Evolutionary conservation across 306 rosid species (phyloP).

Genomic region (Pterocarpus macrocarpus): DNA sequence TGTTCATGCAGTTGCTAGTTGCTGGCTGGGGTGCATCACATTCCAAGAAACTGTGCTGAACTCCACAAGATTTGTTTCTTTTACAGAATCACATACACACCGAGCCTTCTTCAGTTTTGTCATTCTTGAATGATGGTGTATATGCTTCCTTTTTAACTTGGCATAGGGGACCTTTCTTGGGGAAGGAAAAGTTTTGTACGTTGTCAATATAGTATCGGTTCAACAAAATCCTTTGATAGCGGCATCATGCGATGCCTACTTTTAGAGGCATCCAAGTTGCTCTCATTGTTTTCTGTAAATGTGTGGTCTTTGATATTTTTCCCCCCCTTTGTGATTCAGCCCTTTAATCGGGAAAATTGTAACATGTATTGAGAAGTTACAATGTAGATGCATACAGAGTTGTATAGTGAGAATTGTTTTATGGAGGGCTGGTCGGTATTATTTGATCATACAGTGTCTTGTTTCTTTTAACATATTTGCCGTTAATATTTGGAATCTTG

Average conservation of each 20-base stretch:
- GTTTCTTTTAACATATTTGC: background rate
- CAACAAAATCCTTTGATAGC: slow-evolving; percentile 33
- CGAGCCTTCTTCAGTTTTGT: slow-evolving; percentile 61
- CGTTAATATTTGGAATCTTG: background rate
- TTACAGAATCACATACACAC: slow-evolving; percentile 70
- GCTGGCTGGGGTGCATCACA: slow-evolving; percentile 39
- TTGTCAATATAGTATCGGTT: slow-evolving; percentile 49
- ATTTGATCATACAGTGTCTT: background rate
- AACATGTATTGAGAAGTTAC: slow-evolving; percentile 62
- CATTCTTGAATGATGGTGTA: slow-evolving; percentile 65
- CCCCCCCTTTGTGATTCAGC: background rate
- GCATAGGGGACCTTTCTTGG: slow-evolving; percentile 57
- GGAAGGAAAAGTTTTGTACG: slow-evolving; percentile 48
- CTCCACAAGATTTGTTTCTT: slow-evolving; percentile 9
- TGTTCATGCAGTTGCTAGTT: slow-evolving; percentile 58
- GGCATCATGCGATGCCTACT: slow-evolving; percentile 64
- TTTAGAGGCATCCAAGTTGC: slow-evolving; percentile 67
- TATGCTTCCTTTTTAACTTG: slow-evolving; percentile 57
- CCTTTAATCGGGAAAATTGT: slow-evolving; percentile 57
- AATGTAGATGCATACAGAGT: slow-evolving; percentile 34
- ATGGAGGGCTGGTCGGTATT: background rate
- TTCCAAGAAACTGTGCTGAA: slow-evolving; percentile 48
- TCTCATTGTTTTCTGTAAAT: slow-evolving; percentile 63
- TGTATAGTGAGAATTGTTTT: slow-evolving; percentile 23
- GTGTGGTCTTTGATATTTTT: slow-evolving; percentile 33